Base-by-base conservation (phyloP, 2,329 filamentous ascomycete species). In the Exophiala calicioides region DNA sequence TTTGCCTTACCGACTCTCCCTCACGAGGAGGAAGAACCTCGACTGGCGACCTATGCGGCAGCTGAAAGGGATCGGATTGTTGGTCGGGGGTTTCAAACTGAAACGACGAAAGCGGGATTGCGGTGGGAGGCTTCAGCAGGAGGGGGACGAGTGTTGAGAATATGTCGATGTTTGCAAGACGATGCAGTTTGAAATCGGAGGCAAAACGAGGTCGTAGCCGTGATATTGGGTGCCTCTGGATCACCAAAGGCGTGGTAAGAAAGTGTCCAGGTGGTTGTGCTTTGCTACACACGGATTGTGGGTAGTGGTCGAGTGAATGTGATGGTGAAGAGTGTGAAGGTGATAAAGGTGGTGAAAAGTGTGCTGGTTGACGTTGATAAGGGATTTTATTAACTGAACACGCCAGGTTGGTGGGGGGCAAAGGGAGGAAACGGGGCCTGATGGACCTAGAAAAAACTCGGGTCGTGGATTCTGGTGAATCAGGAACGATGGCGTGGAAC, bases 1-100 rank as follows among this genome's bases (percentile, higher is more conserved):
- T 86, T 89, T 88, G 88, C 86, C 89, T 91, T 86, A 86, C 89
- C 87, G 90, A 95, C 89, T 93, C 93, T 94, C 91, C 93, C 93
- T 90, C 91, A 73, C 77, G 78, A 77, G 93, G 91, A 95, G 90
- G 91, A 97, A 97, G 91, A 95, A 90, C 86, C 87, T 84, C 81
- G 82, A 82, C 85, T 85, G 82, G 82, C 84, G 86, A 94, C 88
- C 89, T 97, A 98, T 98, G 91, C 93, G 93, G 93, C 93, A 97
- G 91, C 88, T 95, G 86, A 81, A 74, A 74, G 73, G 79, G 72
- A 70, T 79, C 74, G 68, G 74, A 79, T 70, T 77, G 79, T 59
- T 67, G 68, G 58, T 54, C 5, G 36, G 52, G 52, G 47, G 34
- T 47, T 15, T 55, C 43, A 41, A 56, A 47, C 40, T 48, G 40